phyloP scores from a whole-genome alignment of 2,329 filamentous ascomycete genomes.

The Podosphaera xanthii region DNA sequence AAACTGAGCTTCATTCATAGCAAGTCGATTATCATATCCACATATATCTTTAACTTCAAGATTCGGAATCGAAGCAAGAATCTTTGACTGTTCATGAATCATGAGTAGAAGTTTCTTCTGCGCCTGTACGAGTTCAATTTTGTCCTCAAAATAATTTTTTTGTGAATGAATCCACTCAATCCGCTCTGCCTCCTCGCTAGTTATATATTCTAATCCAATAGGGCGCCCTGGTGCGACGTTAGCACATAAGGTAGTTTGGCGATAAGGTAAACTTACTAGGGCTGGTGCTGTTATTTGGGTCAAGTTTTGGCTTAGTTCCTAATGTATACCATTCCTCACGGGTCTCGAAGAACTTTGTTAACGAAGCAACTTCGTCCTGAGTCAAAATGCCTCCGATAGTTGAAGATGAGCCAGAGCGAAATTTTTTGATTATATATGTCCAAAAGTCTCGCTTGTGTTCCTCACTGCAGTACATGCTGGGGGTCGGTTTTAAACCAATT shows the following conservation, averaged over 20 bases:
- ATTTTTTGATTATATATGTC: conserved; percentile 5
- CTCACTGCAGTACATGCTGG: conserved; percentile 16
- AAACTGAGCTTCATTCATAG: conserved; percentile 14
- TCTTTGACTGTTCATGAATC: conserved; percentile 10
- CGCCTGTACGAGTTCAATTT: conserved; percentile 7
- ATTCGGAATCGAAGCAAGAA: conserved; percentile 7
- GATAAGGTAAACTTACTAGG: conserved; percentile 8
- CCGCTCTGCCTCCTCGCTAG: conserved; percentile 9
- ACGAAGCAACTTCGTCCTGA: conserved; percentile 7
- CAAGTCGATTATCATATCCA: conserved; percentile 14
- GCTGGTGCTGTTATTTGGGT: conserved; percentile 9
- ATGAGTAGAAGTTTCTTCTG: conserved; percentile 10
- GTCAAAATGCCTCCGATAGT: conserved; percentile 14
- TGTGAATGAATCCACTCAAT: conserved; percentile 9
- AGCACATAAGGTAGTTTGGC: background rate
- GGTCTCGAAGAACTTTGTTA: conserved; percentile 7
- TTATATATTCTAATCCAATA: conserved; percentile 12
- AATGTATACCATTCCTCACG: conserved; percentile 9
- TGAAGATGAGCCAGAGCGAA: conserved; percentile 9
- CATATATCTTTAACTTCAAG: conserved; percentile 11
- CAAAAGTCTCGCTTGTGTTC: conserved; percentile 11
- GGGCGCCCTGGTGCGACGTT: conserved; percentile 6
- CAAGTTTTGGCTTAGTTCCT: conserved; percentile 12
- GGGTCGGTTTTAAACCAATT: conserved; percentile 8
- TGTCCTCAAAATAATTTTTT: conserved; percentile 6